phyloP scores from a whole-genome alignment of 2,329 filamentous ascomycete genomes.

The Aspergillus sp. region DNA sequence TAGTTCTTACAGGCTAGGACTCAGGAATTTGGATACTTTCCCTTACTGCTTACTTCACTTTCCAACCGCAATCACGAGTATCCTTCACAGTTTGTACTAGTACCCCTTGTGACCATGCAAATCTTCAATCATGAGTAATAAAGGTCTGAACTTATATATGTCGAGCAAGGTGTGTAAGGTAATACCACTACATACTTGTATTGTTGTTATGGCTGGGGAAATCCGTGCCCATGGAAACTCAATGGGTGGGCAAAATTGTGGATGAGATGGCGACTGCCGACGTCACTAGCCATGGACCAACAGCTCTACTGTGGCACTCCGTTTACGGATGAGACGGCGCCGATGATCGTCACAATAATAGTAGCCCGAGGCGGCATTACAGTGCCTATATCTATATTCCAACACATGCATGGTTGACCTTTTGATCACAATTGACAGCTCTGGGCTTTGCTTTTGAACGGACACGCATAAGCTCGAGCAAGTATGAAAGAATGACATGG shows the following conservation, averaged over 20 bases:
- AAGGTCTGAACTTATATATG: not conserved
- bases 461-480: not conserved
- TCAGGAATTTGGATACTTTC: not conserved
- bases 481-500: not conserved
- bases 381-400: not conserved
- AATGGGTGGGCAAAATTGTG: not conserved
- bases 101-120: not conserved
- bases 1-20: not conserved
- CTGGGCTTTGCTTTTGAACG: not conserved
- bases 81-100: too few species aligned
- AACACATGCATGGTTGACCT: not conserved
- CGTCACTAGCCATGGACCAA: constrained; percentile 30
- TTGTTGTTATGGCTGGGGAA: constrained; percentile 1
- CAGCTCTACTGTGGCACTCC: constrained; percentile 8
- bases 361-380: not conserved
- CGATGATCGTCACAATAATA: constrained; percentile 14
- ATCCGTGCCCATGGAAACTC: not conserved
- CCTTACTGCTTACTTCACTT: not conserved
- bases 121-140: too few species aligned
- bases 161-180: not conserved
- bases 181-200: not conserved
- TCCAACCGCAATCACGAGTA: not conserved
- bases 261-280: constrained; percentile 24
- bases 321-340: constrained; percentile 18
- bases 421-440: not conserved